Percentiles rank a stretch among this genome's conserved stretches.
These are phyloP conservation scores for Rhizomucor pusillus DNA, from an alignment of 371 early-diverging fungal genomes.

Conservation along the genomic window DNA sequence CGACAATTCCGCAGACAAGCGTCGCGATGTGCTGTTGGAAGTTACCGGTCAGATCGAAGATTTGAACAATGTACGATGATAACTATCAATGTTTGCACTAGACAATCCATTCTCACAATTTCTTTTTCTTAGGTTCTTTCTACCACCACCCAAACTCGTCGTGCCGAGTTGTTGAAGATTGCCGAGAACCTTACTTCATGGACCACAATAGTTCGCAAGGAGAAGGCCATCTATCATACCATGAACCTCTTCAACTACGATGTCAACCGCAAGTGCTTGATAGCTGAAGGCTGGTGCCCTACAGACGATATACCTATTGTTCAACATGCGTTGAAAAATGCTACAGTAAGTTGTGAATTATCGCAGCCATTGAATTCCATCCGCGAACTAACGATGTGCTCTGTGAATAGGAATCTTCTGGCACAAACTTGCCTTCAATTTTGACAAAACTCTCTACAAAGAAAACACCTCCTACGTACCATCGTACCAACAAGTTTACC, in stretches of 20 bases:
- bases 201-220: slow-evolving; percentile 91
- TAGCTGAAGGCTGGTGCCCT: slow-evolving; percentile 98
- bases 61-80: slow-evolving; percentile 36
- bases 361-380: background rate
- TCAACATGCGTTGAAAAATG: slow-evolving; percentile 79
- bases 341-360: slow-evolving; percentile 60
- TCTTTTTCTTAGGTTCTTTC: slow-evolving; percentile 57
- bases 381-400: too few relatives aligned
- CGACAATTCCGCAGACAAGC: slow-evolving; percentile 78
- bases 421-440: slow-evolving; percentile 84
- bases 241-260: slow-evolving; percentile 96
- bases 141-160: slow-evolving; percentile 82
- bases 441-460: slow-evolving; percentile 81
- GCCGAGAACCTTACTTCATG: slow-evolving; percentile 83
- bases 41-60: slow-evolving; percentile 58
- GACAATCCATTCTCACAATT: slow-evolving; percentile 3
- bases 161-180: slow-evolving; percentile 79
- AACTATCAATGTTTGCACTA: background rate
- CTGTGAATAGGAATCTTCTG: slow-evolving; percentile 74
- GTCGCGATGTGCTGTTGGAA: slow-evolving; percentile 77
- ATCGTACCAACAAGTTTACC: slow-evolving; percentile 96
- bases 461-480: slow-evolving; percentile 94
- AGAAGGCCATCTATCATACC: slow-evolving; percentile 96
- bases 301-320: slow-evolving; percentile 75
- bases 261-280: slow-evolving; percentile 86